phyloP scores from a whole-genome alignment of 2,329 filamentous ascomycete species.

The Penicillium sumatraense region DNA sequence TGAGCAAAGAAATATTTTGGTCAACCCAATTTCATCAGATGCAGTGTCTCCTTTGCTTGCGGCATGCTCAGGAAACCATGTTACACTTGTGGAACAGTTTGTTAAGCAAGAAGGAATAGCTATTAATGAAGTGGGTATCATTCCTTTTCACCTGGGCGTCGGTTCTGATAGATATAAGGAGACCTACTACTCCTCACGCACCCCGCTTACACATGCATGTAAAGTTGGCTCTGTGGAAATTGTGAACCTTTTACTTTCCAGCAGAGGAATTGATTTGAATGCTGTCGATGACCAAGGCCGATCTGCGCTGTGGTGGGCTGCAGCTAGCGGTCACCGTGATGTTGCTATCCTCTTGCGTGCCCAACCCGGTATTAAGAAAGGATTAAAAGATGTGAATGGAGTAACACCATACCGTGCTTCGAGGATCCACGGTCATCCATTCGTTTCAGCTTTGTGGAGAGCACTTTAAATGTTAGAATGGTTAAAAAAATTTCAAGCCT shows the following conservation, averaged over 20 bases:
- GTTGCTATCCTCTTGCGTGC: not conserved
- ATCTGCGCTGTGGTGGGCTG: not conserved
- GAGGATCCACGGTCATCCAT: too few relatives aligned
- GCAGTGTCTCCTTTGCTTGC: not conserved
- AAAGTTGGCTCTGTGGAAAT: not conserved
- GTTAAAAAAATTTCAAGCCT: too few relatives aligned
- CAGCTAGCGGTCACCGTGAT: not conserved
- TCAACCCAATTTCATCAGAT: not conserved
- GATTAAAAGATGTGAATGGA: not conserved
- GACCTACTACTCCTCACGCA: not conserved
- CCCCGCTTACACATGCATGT: not conserved
- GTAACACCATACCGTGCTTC: not conserved
- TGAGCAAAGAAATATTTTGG: not conserved
- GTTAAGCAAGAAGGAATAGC: not conserved
- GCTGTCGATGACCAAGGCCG: not conserved
- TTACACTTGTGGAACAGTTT: not conserved
- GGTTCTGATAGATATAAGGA: not conserved
- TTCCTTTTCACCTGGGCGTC: not conserved
- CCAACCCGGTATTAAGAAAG: not conserved
- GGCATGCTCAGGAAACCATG: not conserved
- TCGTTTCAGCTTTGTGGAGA: too few relatives aligned
- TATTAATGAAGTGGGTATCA: not conserved
- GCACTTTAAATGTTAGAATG: too few relatives aligned
- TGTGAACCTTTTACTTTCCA: not conserved
- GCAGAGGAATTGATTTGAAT: not conserved